Evolutionary conservation across 2,329 filamentous ascomycete species (phyloP).

Genomic region (Phaeosphaeria sp.): DNA sequence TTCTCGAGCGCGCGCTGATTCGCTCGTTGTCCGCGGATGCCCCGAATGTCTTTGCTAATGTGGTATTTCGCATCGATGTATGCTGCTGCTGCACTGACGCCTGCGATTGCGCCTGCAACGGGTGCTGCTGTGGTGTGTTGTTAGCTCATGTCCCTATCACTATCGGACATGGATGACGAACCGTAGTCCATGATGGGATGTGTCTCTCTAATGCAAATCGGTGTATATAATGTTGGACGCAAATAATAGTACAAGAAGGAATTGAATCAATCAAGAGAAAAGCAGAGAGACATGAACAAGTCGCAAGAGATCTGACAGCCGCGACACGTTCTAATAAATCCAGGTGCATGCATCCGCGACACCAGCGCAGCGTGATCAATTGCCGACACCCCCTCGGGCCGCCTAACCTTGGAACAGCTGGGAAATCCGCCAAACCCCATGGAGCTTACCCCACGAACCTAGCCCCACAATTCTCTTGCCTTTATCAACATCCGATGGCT

Average conservation of each 20-base stretch:
- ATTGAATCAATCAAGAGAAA: background rate
- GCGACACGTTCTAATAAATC: slow-evolving; percentile 13
- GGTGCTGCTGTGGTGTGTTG: slow-evolving; percentile 26
- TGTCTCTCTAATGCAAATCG: background rate
- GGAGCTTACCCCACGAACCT: slow-evolving; percentile 11
- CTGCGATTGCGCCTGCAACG: slow-evolving; percentile 44
- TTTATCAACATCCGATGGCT: slow-evolving; percentile 8
- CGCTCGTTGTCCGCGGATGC: slow-evolving; percentile 53
- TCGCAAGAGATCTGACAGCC: background rate
- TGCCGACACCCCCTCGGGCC: slow-evolving; percentile 33
- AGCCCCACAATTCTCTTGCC: slow-evolving; percentile 26
- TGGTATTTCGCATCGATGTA: slow-evolving; percentile 76
- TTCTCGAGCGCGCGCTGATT: slow-evolving; percentile 55
- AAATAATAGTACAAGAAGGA: background rate
- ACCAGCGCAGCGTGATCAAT: slow-evolving; percentile 32
- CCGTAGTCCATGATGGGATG: slow-evolving; percentile 4
- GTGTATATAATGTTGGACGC: background rate
- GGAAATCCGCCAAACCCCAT: slow-evolving; percentile 12
- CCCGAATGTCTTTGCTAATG: slow-evolving; percentile 65
- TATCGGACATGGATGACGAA: slow-evolving; percentile 8
- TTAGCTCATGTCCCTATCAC: slow-evolving; percentile 9
- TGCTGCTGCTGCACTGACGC: slow-evolving; percentile 53
- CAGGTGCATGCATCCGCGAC: slow-evolving; percentile 16
- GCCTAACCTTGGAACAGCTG: slow-evolving; percentile 2
- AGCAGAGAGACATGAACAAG: background rate